Evolutionary conservation across 169 alveolate genomes (phyloP).

Genomic region (Plasmodium gaboni): DNA sequence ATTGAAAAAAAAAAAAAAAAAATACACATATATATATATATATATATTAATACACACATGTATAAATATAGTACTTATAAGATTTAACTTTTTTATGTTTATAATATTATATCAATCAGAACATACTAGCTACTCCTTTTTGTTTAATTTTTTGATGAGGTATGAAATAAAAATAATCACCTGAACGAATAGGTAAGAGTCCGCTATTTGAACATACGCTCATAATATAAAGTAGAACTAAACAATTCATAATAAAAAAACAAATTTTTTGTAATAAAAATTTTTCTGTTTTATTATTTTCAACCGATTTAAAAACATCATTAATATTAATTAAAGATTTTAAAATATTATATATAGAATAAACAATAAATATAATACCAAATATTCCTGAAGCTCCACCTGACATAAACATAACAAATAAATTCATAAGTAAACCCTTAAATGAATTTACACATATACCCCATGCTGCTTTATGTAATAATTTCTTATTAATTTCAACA

Average conservation of each 20-base stretch:
- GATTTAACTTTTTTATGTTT: background rate
- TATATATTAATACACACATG: too few relatives aligned
- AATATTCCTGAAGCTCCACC: constrained; percentile 75
- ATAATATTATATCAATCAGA: background rate
- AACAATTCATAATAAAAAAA: constrained; percentile 44
- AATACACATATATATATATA: background rate
- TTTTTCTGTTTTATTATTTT: constrained; percentile 34
- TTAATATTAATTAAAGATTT: constrained; percentile 66
- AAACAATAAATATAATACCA: constrained; percentile 69
- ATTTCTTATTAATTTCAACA: constrained; percentile 1
- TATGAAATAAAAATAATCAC: constrained; percentile 67
- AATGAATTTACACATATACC: constrained; percentile 48
- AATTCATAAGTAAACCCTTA: constrained; percentile 67
- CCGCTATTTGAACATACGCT: constrained; percentile 72
- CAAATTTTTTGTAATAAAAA: constrained; percentile 46
- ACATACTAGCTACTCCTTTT: constrained; percentile 33
- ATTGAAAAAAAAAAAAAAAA: background rate
- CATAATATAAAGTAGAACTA: constrained; percentile 49
- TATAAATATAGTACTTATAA: background rate
- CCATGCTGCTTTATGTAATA: constrained; percentile 62
- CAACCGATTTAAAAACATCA: constrained; percentile 65
- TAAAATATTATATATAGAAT: constrained; percentile 56
- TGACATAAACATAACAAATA: constrained; percentile 75
- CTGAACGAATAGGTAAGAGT: constrained; percentile 52
- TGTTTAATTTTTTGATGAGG: constrained; percentile 69